phyloP scores from a whole-genome alignment of 2,329 filamentous ascomycete species.

The Hypomyces perniciosus region DNA sequence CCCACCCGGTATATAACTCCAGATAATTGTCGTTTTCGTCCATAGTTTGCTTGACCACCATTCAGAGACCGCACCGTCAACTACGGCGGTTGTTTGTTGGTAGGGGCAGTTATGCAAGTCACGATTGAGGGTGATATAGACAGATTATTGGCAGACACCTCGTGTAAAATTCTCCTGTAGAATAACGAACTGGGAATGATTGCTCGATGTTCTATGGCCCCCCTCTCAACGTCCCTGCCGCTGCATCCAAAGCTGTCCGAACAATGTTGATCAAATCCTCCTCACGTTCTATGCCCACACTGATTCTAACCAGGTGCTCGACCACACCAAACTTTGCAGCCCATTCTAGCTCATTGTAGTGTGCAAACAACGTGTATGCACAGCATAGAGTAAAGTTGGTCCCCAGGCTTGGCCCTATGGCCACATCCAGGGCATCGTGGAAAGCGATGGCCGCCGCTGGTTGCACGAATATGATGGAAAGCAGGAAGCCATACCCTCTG shows the following conservation, averaged over 20 bases:
- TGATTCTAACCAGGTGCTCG: conserved; percentile 37
- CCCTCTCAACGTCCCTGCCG: neutral
- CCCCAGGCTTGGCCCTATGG: conserved; percentile 46
- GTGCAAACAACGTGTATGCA: conserved; percentile 35
- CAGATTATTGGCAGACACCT: no score
- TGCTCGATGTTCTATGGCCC: neutral
- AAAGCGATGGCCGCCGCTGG: conserved; percentile 35
- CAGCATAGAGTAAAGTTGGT: conserved; percentile 42
- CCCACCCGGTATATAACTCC: no score
- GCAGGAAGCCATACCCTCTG: conserved; percentile 46
- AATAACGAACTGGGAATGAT: neutral
- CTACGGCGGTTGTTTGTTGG: no score
- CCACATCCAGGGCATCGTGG: conserved; percentile 41
- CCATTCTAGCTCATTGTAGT: conserved; percentile 31
- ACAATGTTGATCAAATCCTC: conserved; percentile 22
- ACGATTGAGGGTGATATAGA: no score
- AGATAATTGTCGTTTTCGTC: no score
- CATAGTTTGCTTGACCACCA: no score
- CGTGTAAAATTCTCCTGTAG: neutral
- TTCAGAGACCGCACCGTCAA: no score
- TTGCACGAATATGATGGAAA: conserved; percentile 43
- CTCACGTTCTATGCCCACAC: conserved; percentile 37
- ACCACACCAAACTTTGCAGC: conserved; percentile 33
- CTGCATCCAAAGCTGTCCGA: conserved; percentile 14
- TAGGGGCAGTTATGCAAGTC: no score